A percentile compares a stretch with the other conserved stretches of the same genome.
phyloP scores from a whole-genome alignment of 495 filamentous ascomycete species.

The Xylaria castorea region DNA sequence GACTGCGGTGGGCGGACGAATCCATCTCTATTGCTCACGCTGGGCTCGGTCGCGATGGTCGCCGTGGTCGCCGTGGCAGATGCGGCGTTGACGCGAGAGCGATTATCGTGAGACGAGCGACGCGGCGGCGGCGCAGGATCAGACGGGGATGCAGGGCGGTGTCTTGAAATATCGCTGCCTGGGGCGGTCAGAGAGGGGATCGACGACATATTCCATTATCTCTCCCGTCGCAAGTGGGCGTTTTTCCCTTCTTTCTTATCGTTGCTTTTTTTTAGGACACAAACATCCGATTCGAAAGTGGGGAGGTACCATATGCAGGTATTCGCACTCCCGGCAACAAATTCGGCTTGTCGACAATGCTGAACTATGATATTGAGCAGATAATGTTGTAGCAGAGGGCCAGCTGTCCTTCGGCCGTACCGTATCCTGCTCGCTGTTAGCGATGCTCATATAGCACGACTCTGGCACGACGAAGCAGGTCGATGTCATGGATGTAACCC shows the following conservation, averaged over 20 bases:
- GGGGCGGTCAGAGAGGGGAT: slow-evolving; percentile 14
- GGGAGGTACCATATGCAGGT: background rate
- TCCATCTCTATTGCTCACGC: slow-evolving; percentile 2
- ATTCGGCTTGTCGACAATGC: background rate
- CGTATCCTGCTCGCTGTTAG: background rate
- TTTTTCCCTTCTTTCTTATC: background rate
- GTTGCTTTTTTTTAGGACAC: background rate
- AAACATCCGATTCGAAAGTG: background rate
- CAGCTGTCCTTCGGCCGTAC: background rate
- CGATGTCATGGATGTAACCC: slow-evolving; percentile 29
- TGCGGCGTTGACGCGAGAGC: slow-evolving; percentile 2
- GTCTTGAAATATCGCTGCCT: slow-evolving; percentile 18
- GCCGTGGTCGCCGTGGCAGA: background rate
- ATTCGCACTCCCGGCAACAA: background rate
- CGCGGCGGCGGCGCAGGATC: background rate
- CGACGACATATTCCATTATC: slow-evolving; percentile 29
- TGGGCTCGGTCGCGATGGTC: slow-evolving; percentile 3
- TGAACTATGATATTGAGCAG: background rate
- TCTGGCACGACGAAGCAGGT: background rate
- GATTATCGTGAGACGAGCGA: slow-evolving; percentile 9
- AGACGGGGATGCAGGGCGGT: background rate
- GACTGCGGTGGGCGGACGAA: background rate
- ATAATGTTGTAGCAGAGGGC: background rate
- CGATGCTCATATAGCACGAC: background rate
- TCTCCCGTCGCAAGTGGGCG: background rate